Evolutionary conservation across 164 flowering plant species (phyloP).

Genomic region (Vitis vinifera): DNA sequence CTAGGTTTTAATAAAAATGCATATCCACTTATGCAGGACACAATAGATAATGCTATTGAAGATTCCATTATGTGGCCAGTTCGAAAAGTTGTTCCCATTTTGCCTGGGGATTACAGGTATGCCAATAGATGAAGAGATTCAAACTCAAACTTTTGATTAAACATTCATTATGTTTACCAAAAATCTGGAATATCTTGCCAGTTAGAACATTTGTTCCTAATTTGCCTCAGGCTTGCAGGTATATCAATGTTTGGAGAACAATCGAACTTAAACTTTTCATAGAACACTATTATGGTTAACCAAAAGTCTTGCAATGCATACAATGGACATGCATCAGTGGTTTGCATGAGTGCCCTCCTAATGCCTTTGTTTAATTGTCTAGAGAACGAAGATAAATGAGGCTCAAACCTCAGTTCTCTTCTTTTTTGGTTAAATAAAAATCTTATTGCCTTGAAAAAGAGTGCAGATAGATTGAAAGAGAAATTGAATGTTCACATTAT

Average conservation of each 20-base stretch:
- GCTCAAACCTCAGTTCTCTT: not conserved
- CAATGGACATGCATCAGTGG: too few species aligned
- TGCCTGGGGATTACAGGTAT: slow-evolving; percentile 98
- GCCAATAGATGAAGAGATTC: not conserved
- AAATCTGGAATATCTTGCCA: too few species aligned
- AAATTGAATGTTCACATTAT: too few species aligned
- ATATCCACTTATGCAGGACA: slow-evolving; percentile 46
- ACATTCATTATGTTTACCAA: too few species aligned
- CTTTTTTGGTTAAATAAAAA: too few species aligned
- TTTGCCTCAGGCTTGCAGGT: too few species aligned
- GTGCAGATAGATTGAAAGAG: too few species aligned
- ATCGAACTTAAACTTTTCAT: not conserved
- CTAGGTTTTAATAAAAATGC: not conserved
- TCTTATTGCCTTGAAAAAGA: too few species aligned
- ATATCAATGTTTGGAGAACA: too few species aligned
- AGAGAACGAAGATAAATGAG: not conserved
- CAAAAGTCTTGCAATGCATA: too few species aligned
- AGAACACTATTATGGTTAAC: not conserved
- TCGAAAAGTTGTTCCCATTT: slow-evolving; percentile 83
- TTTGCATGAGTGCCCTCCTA: not conserved
- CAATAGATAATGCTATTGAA: slow-evolving; percentile 88
- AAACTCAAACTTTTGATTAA: too few species aligned
- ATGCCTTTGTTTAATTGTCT: not conserved
- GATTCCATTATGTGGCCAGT: slow-evolving; percentile 97
- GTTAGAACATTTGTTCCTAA: too few species aligned